Base-by-base conservation (phyloP, 306 rosid genomes). In the Geum urbanum region DNA sequence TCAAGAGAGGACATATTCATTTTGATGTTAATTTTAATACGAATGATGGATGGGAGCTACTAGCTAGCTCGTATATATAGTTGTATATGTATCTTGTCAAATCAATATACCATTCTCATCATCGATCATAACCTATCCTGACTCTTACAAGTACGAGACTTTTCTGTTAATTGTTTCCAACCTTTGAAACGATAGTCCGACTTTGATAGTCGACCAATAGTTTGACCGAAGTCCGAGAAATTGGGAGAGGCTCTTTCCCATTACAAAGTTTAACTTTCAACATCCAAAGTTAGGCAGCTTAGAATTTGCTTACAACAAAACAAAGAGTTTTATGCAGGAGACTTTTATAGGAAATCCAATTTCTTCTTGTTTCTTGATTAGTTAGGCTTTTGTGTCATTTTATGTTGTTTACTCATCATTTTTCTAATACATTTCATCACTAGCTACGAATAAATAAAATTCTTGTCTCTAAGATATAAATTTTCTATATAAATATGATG, bases 161-260 rank as follows among this genome's bases (percentile, higher is more conserved):
- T 69, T 53, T 41, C 19, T 69, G 40, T 54, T 46, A 19, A 41
- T 15, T 8, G 19, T 52, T n/a, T 50, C 37, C 45, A 52, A 22
- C 32, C 9, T 69, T 69, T 69, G 72, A 53, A 53, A 53, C 19
- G n/a, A 68, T 12, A 37, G 39, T 12, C 24, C 11, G 1, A 47
- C 3, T 27, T 27, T 27, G 32, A 27, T 27, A 27, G 1, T 27
- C 32, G 2, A 27, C 32, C 32, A 1, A 27, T 27, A 27, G 19
- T 44, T n/a, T 22, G 63, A 41, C 72, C 44, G 6, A 22, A 43
- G 73, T 55, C 73, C 73, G 6, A 56, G 8, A 70, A 69, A 43
- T 41, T 54, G 64, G 73, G 73, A 54, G 53, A 22, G 24, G 8
- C 55, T 52, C 56, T 70, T 55, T 24, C 45, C 53, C 11, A 9